These are phyloP conservation scores for Climacium dendroides DNA, from an alignment of 225 moss, liverwort and hornwort species.

Conservation along the genomic window DNA sequence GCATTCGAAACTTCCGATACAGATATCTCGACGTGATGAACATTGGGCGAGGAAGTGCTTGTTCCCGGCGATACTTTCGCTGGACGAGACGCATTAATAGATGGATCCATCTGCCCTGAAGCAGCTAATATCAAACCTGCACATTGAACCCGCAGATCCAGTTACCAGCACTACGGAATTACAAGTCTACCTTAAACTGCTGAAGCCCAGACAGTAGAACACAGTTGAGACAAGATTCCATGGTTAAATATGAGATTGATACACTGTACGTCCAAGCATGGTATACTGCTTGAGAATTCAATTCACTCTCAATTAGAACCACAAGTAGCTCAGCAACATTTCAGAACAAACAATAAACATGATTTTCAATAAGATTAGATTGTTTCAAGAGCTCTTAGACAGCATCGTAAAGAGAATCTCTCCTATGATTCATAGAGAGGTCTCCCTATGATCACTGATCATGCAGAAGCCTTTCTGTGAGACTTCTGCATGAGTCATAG, in stretches of 20 bases:
- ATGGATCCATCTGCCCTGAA: conserved; percentile 60
- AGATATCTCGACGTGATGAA: not conserved
- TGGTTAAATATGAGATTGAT: not conserved
- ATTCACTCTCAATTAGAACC: not conserved
- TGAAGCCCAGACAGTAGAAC: not conserved
- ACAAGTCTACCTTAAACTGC: not conserved
- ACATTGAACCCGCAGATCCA: not conserved
- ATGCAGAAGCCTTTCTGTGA: too few species aligned
- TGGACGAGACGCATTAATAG: conserved; percentile 10
- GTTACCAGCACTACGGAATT: not conserved
- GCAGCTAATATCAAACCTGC: conserved; percentile 79
- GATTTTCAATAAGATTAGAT: not conserved
- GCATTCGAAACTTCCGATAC: not conserved
- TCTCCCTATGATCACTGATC: too few species aligned
- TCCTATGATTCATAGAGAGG: not conserved
- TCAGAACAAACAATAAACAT: not conserved
- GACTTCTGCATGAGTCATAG: not conserved
- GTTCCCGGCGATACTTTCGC: not conserved
- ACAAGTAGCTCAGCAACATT: not conserved
- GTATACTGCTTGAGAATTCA: not conserved
- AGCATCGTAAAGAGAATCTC: not conserved
- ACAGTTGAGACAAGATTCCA: not conserved
- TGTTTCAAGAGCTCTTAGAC: not conserved
- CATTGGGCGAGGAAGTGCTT: not conserved
- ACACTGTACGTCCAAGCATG: not conserved